Base-by-base conservation (phyloP, 2,329 filamentous ascomycete genomes). In the Aureobasidium lini region DNA sequence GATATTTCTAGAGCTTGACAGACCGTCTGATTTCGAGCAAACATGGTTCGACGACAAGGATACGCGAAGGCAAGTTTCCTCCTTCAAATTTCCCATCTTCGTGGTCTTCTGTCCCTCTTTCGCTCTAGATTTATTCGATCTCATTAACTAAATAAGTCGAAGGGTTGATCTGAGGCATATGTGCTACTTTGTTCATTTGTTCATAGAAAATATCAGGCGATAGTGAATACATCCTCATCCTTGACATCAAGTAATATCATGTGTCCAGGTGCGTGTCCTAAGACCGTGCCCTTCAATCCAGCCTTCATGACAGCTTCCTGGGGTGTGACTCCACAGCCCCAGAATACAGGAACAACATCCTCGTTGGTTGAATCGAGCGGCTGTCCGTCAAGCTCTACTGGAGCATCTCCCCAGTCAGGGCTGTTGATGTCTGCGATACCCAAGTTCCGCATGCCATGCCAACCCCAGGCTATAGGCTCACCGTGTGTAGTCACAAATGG, bases 321-420 rank as follows among this genome's bases (percentile, higher is more conserved):
- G 1, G 85, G 84, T 39, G 84, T 87, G 10, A 87, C 84, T 36
- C 84, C 84, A 66, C 84, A 87, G 0, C 82, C 84, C 83, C 84
- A 82, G 63, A 84, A 84, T 4, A 84, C 77, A 0, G 81, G 81
- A 32, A 84, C 73, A 29, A 78, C 73, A 2, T 77, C 73, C 13
- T 75, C 71, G 18, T 71, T 70, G 13, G 69, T 70, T 15, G 68
- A 13, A 23, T 39, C 64, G 29, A 74, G 62, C 28, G 69, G 69
- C 54, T 69, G 66, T 13, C 52, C 0, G 32, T 75, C 69, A 15
- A 66, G 47, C 11, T 70, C 69, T 6, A 72, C 59, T 5, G 77
- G 76, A 3, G 62, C 61, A 61, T 85, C 81, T 0, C 84, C 84
- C 78, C 81, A 87, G 54, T 86, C 78, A 1, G 81, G 80, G 7